These are phyloP conservation scores for Paramecium sonneborni DNA, from an alignment of 73 alveolate genomes.

Conservation along the genomic window DNA sequence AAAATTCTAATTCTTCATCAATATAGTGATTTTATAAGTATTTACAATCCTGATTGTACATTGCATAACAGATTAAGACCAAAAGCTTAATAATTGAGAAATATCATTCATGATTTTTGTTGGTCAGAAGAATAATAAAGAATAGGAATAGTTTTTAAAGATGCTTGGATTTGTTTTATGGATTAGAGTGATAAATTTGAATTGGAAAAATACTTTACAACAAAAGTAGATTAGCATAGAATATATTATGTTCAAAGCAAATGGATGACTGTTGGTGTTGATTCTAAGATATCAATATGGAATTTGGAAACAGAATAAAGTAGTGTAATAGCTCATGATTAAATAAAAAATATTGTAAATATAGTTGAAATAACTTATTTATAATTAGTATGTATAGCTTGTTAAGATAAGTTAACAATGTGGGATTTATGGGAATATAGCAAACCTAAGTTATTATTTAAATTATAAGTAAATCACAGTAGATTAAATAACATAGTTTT, in stretches of 20 bases:
- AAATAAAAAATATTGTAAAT: not conserved
- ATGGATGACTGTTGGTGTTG: constrained; percentile 23
- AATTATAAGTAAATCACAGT: constrained; percentile 42
- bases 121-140: constrained; percentile 54
- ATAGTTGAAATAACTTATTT: constrained; percentile 4
- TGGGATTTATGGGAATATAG: constrained; percentile 29
- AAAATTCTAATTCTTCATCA: not conserved
- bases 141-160: constrained; percentile 27
- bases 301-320: not conserved
- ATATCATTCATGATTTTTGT: constrained; percentile 32
- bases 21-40: not conserved
- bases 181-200: constrained; percentile 26
- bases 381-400: constrained; percentile 38
- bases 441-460: constrained; percentile 28
- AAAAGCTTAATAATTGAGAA: constrained; percentile 9
- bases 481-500: constrained; percentile 35
- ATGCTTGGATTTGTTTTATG: constrained; percentile 39
- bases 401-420: constrained; percentile 27
- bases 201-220: constrained; percentile 17
- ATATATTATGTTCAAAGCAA: constrained; percentile 12
- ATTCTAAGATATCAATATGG: constrained; percentile 5
- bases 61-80: not conserved
- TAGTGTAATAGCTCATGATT: constrained; percentile 4
- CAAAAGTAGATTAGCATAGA: not conserved
- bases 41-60: not conserved